Conservation (phyloP, 768 basidiomycete species). For the Leucocoprinus leucothites region DNA sequence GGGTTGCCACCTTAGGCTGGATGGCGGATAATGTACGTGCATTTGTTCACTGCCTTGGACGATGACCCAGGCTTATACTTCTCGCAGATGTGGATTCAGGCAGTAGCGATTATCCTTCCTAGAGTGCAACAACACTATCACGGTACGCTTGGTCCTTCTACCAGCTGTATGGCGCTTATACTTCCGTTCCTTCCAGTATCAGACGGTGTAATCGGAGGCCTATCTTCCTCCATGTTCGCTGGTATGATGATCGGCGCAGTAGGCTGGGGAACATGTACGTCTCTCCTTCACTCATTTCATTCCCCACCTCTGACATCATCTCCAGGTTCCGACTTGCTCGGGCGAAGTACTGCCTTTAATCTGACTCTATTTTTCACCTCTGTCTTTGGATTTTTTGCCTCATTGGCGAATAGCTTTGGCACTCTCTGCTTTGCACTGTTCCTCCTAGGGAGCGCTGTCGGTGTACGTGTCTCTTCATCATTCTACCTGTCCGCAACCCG, state of each 20-base stretch:
- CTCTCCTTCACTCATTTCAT: not conserved
- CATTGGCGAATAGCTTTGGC: constrained; percentile 66
- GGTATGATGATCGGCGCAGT: constrained; percentile 98
- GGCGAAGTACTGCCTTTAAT: constrained; percentile 89
- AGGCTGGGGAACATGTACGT: constrained; percentile 87
- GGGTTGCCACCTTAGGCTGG: constrained; percentile 64
- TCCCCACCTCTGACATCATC: not conserved
- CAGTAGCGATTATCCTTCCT: constrained; percentile 91
- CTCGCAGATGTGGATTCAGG: constrained; percentile 91
- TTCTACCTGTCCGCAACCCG: not conserved
- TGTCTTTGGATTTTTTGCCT: constrained; percentile 80
- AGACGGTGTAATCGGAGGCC: constrained; percentile 71
- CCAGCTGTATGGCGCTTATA: not conserved
- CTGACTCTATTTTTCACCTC: constrained; percentile 88
- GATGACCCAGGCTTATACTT: constrained; percentile 15
- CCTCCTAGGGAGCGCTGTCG: constrained; percentile 89
- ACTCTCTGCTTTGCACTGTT: constrained; percentile 78
- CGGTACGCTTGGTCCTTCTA: constrained; percentile 36
- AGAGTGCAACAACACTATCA: constrained; percentile 88
- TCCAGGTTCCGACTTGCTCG: constrained; percentile 80
- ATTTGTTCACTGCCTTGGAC: constrained; percentile 6
- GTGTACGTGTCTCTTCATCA: constrained; percentile 50
- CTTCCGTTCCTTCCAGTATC: constrained; percentile 44
- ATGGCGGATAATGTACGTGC: constrained; percentile 82
- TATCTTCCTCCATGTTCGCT: constrained; percentile 87